Conservation (phyloP, 495 filamentous ascomycete genomes). For the Aspergillus baeticus region DNA sequence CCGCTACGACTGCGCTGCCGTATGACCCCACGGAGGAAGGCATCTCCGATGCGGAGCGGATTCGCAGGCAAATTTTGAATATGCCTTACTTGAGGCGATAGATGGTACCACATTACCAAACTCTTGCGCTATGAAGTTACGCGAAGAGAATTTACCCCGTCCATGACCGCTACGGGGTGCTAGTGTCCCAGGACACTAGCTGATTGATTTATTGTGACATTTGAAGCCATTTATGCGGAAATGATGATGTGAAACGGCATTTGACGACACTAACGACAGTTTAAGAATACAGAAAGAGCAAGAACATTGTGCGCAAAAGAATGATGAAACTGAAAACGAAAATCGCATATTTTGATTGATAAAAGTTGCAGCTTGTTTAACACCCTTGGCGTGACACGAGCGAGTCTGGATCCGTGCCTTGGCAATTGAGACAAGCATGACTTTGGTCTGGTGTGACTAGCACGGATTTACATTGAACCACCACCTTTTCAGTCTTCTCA, state of each 20-base stretch:
- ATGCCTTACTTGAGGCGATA: constrained; percentile 38
- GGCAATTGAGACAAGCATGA: background rate
- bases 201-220: constrained; percentile 30
- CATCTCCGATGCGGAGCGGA: constrained; percentile 48
- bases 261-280: constrained; percentile 39
- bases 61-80: constrained; percentile 46
- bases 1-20: constrained; percentile 21
- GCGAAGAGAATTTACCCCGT: background rate
- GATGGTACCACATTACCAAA: background rate
- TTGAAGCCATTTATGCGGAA: constrained; percentile 10
- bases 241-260: constrained; percentile 39
- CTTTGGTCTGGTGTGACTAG: background rate
- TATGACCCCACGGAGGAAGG: constrained; percentile 40
- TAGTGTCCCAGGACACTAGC: constrained; percentile 15
- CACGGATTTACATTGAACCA: background rate
- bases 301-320: constrained; percentile 19
- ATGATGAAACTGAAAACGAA: constrained; percentile 11
- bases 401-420: constrained; percentile 5
- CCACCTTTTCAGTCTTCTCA: constrained; percentile 6
- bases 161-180: background rate
- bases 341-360: constrained; percentile 6
- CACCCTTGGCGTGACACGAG: constrained; percentile 5
- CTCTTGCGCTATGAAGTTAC: background rate
- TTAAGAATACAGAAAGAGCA: constrained; percentile 16
- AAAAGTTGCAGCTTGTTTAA: constrained; percentile 10